These are phyloP conservation scores for Hyaloperonospora brassicae DNA, from an alignment of 352 stramenopile genomes.

Conservation along the genomic window DNA sequence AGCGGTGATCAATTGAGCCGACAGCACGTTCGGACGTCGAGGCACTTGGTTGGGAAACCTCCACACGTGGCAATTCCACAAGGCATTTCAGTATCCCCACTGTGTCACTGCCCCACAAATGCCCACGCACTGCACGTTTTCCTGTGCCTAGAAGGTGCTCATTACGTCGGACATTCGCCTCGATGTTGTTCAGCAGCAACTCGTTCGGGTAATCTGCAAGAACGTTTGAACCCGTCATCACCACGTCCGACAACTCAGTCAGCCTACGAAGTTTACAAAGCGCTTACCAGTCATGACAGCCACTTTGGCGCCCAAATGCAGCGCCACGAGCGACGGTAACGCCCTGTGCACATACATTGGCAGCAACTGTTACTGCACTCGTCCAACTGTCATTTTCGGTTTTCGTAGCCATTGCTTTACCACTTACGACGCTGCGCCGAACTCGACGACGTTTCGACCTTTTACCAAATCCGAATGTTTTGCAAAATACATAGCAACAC, in stretches of 20 bases:
- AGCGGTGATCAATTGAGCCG: slow-evolving; percentile 5
- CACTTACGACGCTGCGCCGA: slow-evolving; percentile 44
- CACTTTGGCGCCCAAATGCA: slow-evolving; percentile 32
- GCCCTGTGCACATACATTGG: slow-evolving; percentile 16
- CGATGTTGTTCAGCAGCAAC: slow-evolving; percentile 39
- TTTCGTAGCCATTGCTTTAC: background rate
- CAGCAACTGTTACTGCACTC: background rate
- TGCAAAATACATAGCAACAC: slow-evolving; percentile 39
- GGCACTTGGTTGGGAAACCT: background rate
- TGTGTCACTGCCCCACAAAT: slow-evolving; percentile 35
- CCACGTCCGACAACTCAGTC: background rate
- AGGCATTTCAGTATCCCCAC: slow-evolving; percentile 16
- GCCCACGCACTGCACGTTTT: slow-evolving; percentile 25
- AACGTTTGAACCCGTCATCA: background rate
- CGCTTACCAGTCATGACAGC: slow-evolving; percentile 37
- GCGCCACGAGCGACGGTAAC: slow-evolving; percentile 37
- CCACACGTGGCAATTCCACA: background rate
- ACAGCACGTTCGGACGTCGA: background rate
- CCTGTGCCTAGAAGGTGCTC: slow-evolving; percentile 22
- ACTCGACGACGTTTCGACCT: slow-evolving; percentile 33
- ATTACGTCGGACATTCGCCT: slow-evolving; percentile 35
- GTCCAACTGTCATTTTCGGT: background rate
- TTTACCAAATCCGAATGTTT: slow-evolving; percentile 25
- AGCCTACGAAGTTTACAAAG: background rate
- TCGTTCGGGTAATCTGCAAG: slow-evolving; percentile 42